Base-by-base conservation (phyloP, 345 rosid genomes). In the Barbarea vulgaris region DNA sequence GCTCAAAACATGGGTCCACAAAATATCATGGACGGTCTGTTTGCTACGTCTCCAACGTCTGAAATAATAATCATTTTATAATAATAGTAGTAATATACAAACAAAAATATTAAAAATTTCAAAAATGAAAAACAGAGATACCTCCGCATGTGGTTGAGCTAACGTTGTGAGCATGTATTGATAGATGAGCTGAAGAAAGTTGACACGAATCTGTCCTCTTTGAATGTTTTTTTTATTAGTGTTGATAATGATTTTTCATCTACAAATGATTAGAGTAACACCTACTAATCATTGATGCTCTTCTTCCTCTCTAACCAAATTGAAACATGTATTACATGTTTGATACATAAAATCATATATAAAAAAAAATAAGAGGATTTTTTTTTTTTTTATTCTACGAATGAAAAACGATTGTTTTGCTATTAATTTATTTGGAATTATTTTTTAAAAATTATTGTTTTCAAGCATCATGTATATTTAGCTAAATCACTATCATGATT, bases 1-100 rank as follows among this genome's bases (percentile, higher is more conserved):
- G 81, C 81, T 64, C 62, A 30, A 72, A 65, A 71, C 72, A 72
- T 37, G 73, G 78, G 81, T 72, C 77, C 81, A 70, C 73, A 72
- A 50, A 37, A 58, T 41, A 56, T 71, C 73, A 77, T 58, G 69
- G 77, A 71, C 77, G 73, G 73, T 77, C 73, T 72, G 37, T 57
- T 48, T 77, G 68, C 72, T 47, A 46, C 36, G 31, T 30, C 58
- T 69, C 37, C 69, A 31, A 21, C 64, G 33, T 50, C 13, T 7
- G 17, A 37, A 41, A 67, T 50, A 41, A 67, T 50, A 60, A 60
- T 70, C 33, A 54, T 46, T 64, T 63, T 54, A 18, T 54, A 69
- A 63, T 51, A 50, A 67, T 51, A 11, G 46, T 59, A 59, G 46
- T 59, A 59, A 59, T 11, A 58, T 33, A 31, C 3, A 51, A 59